Conservation (phyloP, 192 early-diverging fungal genomes). For the Rhizophagus clarus region DNA sequence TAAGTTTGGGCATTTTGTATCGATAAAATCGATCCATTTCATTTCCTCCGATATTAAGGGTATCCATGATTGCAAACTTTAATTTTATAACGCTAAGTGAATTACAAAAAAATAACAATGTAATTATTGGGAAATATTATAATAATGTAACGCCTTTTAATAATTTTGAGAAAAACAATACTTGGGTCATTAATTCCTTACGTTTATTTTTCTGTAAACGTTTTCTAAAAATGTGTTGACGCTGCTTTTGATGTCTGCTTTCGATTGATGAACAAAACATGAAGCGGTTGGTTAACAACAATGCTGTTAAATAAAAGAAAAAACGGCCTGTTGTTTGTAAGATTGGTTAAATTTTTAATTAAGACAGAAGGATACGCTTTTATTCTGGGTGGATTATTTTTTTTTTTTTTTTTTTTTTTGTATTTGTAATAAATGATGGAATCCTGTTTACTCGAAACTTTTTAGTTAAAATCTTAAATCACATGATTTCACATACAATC, state of each 20-base stretch:
- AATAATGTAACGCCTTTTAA: background rate
- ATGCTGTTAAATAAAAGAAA: background rate
- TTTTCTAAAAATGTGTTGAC: slow-evolving; percentile 17
- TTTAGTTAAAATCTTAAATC: no score
- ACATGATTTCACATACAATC: no score
- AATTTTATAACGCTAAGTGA: slow-evolving; percentile 9
- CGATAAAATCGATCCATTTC: slow-evolving; percentile 94
- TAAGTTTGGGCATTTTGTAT: slow-evolving; percentile 97
- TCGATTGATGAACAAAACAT: slow-evolving; percentile 28
- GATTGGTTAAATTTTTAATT: background rate
- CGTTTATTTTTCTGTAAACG: slow-evolving; percentile 22
- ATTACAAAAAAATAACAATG: background rate
- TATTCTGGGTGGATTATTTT: background rate
- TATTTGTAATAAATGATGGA: no score
- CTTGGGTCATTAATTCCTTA: slow-evolving; percentile 21
- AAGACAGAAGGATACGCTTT: background rate
- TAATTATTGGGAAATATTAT: background rate
- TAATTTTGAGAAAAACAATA: background rate
- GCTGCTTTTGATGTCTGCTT: slow-evolving; percentile 17
- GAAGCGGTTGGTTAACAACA: slow-evolving; percentile 25
- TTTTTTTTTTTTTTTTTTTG: no score
- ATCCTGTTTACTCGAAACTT: no score
- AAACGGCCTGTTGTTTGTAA: background rate
- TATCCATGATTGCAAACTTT: slow-evolving; percentile 57
- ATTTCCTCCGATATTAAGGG: slow-evolving; percentile 88